Conservation (phyloP, 83 land plant genomes). For the Diphasiastrum complanatum region DNA sequence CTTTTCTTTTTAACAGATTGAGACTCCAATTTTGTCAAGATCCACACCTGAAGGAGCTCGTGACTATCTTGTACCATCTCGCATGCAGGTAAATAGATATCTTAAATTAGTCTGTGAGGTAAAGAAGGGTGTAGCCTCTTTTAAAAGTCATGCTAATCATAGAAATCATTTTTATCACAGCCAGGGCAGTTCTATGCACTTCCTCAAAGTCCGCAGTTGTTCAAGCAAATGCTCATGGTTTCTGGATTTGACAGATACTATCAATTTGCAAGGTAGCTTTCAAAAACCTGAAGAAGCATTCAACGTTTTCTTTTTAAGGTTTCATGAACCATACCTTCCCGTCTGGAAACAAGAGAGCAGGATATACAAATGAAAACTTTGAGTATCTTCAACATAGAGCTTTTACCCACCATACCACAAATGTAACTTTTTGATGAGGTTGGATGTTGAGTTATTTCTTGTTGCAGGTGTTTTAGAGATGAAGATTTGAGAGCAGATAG, state of each 20-base stretch:
- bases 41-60: conserved; percentile 99
- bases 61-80: conserved; percentile 94
- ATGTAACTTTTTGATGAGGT: background rate
- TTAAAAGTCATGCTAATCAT: too few species aligned
- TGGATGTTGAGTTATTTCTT: conserved; percentile 6
- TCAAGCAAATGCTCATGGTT: conserved; percentile 96
- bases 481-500: conserved; percentile 95
- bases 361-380: too few species aligned
- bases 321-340: too few species aligned
- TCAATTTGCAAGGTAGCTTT: conserved; percentile 81
- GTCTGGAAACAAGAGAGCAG: too few species aligned
- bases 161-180: too few species aligned
- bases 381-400: too few species aligned
- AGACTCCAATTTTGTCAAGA: conserved; percentile 87
- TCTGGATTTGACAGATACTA: conserved; percentile 85
- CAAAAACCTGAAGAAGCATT: too few species aligned
- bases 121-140: too few species aligned
- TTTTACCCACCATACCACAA: background rate
- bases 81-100: conserved; percentile 63
- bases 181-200: conserved; percentile 94
- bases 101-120: too few species aligned
- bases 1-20: too few species aligned
- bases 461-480: conserved; percentile 84
- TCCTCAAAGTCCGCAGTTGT: conserved; percentile 97
- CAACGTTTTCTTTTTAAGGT: too few species aligned